Evolutionary conservation across 768 basidiomycete genomes (phyloP).

Genomic region (Cystobasidium onofrii): DNA sequence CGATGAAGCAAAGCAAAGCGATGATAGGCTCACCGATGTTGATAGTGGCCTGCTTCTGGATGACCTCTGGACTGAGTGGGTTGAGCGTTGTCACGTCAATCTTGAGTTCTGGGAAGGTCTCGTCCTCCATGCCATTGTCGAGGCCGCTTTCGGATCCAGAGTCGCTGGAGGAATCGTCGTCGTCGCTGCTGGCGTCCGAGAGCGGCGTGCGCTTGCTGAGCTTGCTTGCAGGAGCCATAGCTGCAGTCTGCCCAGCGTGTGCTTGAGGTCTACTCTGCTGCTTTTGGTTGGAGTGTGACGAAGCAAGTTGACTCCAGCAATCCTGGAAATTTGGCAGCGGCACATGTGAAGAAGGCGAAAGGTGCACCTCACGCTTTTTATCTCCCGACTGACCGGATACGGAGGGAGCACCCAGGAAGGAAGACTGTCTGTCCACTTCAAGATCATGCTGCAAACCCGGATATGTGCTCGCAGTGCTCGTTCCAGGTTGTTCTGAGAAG

Average conservation of each 20-base stretch:
- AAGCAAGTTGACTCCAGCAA: neutral
- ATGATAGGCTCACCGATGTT: slow-evolving; percentile 60
- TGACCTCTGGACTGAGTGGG: slow-evolving; percentile 64
- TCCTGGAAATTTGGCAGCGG: neutral
- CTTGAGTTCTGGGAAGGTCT: slow-evolving; percentile 50
- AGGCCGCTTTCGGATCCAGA: neutral
- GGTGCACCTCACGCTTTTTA: neutral
- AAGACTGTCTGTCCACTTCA: neutral
- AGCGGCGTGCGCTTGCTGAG: slow-evolving; percentile 14
- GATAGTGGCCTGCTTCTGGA: slow-evolving; percentile 73
- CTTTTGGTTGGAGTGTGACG: neutral
- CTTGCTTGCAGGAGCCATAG: slow-evolving; percentile 25
- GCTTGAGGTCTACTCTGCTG: neutral
- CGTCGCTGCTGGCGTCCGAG: slow-evolving; percentile 24
- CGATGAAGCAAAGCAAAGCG: neutral
- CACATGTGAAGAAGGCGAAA: neutral
- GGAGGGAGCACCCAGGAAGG: neutral
- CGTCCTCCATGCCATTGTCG: slow-evolving; percentile 14
- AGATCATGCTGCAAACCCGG: neutral
- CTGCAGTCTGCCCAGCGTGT: neutral
- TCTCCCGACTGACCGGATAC: neutral
- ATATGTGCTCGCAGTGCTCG: slow-evolving; percentile 6
- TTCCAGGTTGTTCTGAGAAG: neutral
- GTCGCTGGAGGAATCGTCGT: slow-evolving; percentile 7
- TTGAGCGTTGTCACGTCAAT: slow-evolving; percentile 74